Evolutionary conservation across 2,329 filamentous ascomycete species (phyloP), one percentile per base, ranked within the genome.

Genomic region (Cylindrodendrum hubeiense): DNA sequence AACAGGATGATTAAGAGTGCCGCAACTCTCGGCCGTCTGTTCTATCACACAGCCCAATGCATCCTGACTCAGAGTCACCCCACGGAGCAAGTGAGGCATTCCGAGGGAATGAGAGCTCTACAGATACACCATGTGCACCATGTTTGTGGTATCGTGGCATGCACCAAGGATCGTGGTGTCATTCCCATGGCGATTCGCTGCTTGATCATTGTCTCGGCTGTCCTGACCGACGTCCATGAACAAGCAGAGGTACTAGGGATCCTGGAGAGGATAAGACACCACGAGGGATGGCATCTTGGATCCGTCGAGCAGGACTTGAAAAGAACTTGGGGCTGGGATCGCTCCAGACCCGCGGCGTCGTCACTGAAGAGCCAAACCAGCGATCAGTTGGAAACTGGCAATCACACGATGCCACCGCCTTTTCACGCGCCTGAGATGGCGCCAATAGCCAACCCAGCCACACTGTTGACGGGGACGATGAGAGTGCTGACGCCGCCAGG

Each of bases 1-100:
- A 34, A 4, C 43, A 93, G 91, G 93, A 84, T 97, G 55, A 90
- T 95, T 73, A 96, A 96, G 79, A 88, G 93, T 61, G 87, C 93
- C 4, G 93, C 93, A 3, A 90, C 96, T 33, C 88, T 97, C 26
- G 93, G 93, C 4, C 89, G 93, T 50, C 84, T 98, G 9, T 94
- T 97, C 77, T 98, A 97, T 76, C 95, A 98, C 76, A 96, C 93
- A 0, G 90, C 93, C 22, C 91, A 95, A 80, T 91, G 93, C 68
- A 82, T 98, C 34, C 86, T 98, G 5, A 89, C 92, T 4, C 93
- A 95, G 71, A 90, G 90, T 22, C 91, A 97, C 76, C 95, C 95
- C 0, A 78, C 91, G 55, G 85, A 90, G 39, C 83, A 87, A 12
- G 82, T 86, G 8, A 85, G 88, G 39, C 83, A 83, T 19, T 84